Evolutionary conservation across 495 filamentous ascomycete species (phyloP), one percentile per base, ranked within the genome.

Genomic region (Penicillium egyptiacum): DNA sequence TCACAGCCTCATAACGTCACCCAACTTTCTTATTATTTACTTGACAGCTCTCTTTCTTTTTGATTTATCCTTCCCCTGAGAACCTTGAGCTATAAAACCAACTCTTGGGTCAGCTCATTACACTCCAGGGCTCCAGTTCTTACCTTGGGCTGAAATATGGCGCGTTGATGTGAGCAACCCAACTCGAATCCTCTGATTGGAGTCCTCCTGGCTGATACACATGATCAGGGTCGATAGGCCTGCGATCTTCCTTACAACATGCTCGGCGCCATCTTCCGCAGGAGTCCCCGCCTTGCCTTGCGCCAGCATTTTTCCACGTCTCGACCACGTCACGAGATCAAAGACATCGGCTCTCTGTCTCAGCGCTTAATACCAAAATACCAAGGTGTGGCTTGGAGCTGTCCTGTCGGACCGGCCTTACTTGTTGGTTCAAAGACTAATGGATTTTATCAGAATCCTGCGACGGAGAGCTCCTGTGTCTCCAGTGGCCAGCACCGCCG

Each of bases 401-500:
- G 48, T 41, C 45, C 14, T 30, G 20, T 47, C 33, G 45, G 25
- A 26, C 12, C 11, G 25, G 17, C 22, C 45, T 20, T 30, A 31
- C 45, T 4, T 26, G 16, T 22, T 14, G 33, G 19, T 37, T 22
- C 11, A 0, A 30, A 54, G 19, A 28, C 52, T 64, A 25, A 58
- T 53, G 5, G 25, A 20, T 9, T 19, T 33, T 35, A 17, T 31
- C 48, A 86, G 84, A 85, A 71, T 82, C 80, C 22, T 68, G 61
- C 17, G 63, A 75, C 25, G 79, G 80, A 59, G 82, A 84, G 53
- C 82, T 98, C 4, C 82, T 96, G 46, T 88, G 87, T 53, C 81
- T 98, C 12, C 84, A 87, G 74, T 98, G 94, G 94, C 90, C 90
- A 4, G 81, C 84, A 33, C 91, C 92, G 23, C 95, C 91, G 1